Evolutionary conservation across 208 protist genomes (phyloP), one percentile per base, ranked within the genome.

Genomic region (Acanthamoeba divionensis): DNA sequence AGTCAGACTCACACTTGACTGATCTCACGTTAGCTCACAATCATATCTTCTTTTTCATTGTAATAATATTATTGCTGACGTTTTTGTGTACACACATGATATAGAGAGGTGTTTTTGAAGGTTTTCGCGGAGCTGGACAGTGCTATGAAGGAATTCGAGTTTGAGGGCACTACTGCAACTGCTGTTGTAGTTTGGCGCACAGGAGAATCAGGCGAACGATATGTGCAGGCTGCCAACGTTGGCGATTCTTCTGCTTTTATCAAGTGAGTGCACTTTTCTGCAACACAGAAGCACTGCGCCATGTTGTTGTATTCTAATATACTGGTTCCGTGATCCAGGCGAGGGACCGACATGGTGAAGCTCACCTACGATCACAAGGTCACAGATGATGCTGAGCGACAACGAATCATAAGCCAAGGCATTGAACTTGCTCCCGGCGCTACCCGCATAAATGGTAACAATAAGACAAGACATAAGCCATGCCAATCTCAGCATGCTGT

Each of bases 381-480:
- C 13, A 91, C 89, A 0, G 88, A 92, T 45, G 85, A 83, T 2
- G 75, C 80, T 1, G 93, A 93, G 26, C 31, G 75, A 48, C 36
- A 91, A 36, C 47, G 90, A 60, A 75, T 92, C 36, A 31, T 41
- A 24, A 26, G 33, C 60, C 31, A 48, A 24, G 92, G 92, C 52
- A 50, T 92, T 0, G 62, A 90, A 79, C 38, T 94, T 9, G 67
- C 44, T 18, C 60, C 73, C 12, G 52, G 65, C 31, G 89, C 89
- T 69, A 94, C 90, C n/a, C 83, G 91, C 88, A 91, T 94, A 67
- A 93, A 91, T 52, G 93, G 93, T 90, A 57, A 13, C 21, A 24
- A 65, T 18, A 13, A 26, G 31, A 0, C n/a, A 26, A 12, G 21
- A 15, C 63, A 71, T 26, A 15, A 45, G 31, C 15, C 63, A 12